phyloP scores from a whole-genome alignment of 345 rosid species.

The Gossypioides kirkii region DNA sequence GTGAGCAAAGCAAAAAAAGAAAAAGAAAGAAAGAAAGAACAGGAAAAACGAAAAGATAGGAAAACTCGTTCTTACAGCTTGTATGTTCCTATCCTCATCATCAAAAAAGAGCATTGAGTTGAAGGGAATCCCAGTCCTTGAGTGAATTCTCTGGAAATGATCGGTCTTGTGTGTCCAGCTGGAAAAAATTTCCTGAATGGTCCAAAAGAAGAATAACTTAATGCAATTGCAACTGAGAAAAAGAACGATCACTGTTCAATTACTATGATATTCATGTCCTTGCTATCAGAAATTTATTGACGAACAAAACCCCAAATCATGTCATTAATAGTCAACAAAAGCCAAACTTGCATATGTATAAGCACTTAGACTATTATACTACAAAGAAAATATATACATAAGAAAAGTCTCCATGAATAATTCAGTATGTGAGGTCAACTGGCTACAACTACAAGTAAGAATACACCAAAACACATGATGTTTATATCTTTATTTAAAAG shows the following conservation, averaged over 20 bases:
- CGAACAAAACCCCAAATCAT: neutral
- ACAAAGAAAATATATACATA: neutral
- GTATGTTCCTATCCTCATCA: conserved; percentile 69
- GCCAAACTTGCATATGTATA: neutral
- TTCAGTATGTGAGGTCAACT: neutral
- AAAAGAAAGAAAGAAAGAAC: neutral
- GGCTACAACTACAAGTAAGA: neutral
- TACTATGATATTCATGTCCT: neutral
- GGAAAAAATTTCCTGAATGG: conserved; percentile 64
- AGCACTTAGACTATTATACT: neutral
- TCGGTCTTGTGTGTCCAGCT: conserved; percentile 77
- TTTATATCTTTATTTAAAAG: no score
- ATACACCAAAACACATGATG: neutral
- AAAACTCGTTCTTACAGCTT: conserved; percentile 35
- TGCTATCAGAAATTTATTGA: neutral
- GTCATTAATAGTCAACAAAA: neutral
- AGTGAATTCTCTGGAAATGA: conserved; percentile 74
- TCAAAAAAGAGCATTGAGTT: conserved; percentile 74
- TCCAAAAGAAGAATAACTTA: conserved; percentile 8
- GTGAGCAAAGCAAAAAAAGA: neutral
- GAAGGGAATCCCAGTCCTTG: conserved; percentile 62
- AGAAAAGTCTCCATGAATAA: neutral
- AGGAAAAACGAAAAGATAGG: neutral
- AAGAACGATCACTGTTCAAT: neutral
- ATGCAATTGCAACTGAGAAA: neutral